Evolutionary conservation across 2,329 filamentous ascomycete genomes (phyloP).

Genomic region (Malbranchea cinnamomea): DNA sequence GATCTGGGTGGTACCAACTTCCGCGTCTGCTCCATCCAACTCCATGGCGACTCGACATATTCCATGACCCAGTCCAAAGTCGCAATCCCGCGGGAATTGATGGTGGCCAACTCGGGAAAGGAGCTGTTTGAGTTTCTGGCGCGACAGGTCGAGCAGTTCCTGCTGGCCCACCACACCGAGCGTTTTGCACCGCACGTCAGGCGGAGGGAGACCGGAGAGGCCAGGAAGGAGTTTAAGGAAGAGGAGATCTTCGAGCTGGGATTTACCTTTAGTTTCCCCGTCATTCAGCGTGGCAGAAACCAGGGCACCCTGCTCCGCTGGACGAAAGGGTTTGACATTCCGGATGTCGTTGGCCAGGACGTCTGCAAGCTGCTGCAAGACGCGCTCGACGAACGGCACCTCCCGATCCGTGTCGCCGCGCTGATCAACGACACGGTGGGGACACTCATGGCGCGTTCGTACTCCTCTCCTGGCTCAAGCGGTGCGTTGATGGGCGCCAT

Average conservation of each 20-base stretch:
- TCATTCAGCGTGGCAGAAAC: conserved; percentile 88
- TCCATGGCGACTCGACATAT: conserved; percentile 92
- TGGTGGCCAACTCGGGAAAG: conserved; percentile 72
- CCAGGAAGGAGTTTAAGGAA: conserved; percentile 45
- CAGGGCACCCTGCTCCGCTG: conserved; percentile 86
- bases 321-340: conserved; percentile 97
- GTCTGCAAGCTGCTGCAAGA: conserved; percentile 79
- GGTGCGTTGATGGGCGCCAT: conserved; percentile 87
- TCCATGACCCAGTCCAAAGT: conserved; percentile 87
- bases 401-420: conserved; percentile 89
- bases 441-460: conserved; percentile 93
- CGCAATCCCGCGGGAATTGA: conserved; percentile 74
- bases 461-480: conserved; percentile 77
- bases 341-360: conserved; percentile 86
- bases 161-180: conserved; percentile 73
- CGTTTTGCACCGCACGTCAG: conserved; percentile 61
- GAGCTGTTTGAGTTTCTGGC: conserved; percentile 89
- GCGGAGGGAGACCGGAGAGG: conserved; percentile 47
- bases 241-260: conserved; percentile 81
- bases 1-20: conserved; percentile 98
- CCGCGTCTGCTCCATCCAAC: conserved; percentile 83
- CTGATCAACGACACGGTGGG: conserved; percentile 96
- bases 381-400: conserved; percentile 71
- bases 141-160: conserved; percentile 78
- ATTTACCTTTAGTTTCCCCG: conserved; percentile 98